These are phyloP conservation scores for Paraphoma chrysanthemicola DNA, from an alignment of 2,329 filamentous ascomycete genomes.

Conservation along the genomic window DNA sequence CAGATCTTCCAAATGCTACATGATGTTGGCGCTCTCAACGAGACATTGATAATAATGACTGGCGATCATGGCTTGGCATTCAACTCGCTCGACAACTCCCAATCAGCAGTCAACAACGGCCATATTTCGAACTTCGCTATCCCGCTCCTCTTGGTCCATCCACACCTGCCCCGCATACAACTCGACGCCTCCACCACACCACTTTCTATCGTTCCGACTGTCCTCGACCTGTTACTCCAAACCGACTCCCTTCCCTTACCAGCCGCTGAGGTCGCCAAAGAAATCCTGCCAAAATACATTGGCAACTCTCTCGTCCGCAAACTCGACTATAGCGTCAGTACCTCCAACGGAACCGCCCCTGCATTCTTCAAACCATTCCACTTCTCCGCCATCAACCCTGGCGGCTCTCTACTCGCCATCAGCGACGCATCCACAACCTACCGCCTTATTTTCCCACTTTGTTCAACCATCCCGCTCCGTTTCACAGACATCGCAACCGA, in stretches of 20 bases:
- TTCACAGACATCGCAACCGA: constrained; percentile 18
- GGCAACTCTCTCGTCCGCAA: constrained; percentile 20
- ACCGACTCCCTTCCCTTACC: constrained; percentile 12
- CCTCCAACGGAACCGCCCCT: constrained; percentile 1
- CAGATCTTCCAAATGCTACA: constrained; percentile 24
- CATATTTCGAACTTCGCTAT: constrained; percentile 22
- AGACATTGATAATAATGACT: constrained; percentile 22
- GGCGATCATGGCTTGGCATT: constrained; percentile 24
- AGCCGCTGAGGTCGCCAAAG: constrained; percentile 7
- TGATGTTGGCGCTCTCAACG: constrained; percentile 17
- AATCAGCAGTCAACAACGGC: constrained; percentile 22
- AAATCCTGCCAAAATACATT: constrained; percentile 17
- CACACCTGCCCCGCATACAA: constrained; percentile 17
- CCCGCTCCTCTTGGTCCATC: constrained; percentile 22
- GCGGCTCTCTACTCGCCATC: constrained; percentile 21
- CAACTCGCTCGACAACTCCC: constrained; percentile 18
- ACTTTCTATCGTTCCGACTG: constrained; percentile 19
- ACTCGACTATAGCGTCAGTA: constrained; percentile 15
- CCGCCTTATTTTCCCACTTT: constrained; percentile 19
- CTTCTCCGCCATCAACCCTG: constrained; percentile 24
- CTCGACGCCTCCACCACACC: constrained; percentile 22
- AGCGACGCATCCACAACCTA: constrained; percentile 18
- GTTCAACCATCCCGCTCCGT: constrained; percentile 19
- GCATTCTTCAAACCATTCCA: constrained; percentile 24
- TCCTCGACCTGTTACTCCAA: constrained; percentile 19